Conservation (phyloP, 495 filamentous ascomycete genomes). For the Cairneyella variabilis region DNA sequence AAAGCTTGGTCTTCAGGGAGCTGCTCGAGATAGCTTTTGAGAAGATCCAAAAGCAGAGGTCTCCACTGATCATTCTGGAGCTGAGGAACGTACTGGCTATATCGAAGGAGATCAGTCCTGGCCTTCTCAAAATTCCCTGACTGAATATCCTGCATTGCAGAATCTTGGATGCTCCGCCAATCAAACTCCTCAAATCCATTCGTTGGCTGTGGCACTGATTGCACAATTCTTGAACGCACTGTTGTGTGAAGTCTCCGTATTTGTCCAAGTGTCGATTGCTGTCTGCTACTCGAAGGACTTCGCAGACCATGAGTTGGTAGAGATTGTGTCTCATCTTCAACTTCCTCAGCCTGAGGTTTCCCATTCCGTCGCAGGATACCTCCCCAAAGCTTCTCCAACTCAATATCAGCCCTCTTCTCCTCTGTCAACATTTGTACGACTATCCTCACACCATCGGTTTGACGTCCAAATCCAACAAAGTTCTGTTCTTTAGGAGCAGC, state of each 20-base stretch:
- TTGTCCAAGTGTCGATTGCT: slow-evolving; percentile 3
- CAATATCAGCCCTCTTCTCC: slow-evolving; percentile 75
- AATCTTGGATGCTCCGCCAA: slow-evolving; percentile 5
- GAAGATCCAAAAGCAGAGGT: slow-evolving; percentile 18
- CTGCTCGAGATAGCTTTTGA: slow-evolving; percentile 35
- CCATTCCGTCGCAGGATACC: slow-evolving; percentile 16
- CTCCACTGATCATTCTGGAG: slow-evolving; percentile 14
- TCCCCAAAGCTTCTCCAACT: slow-evolving; percentile 77
- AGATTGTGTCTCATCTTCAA: not conserved
- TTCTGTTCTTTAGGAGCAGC: slow-evolving; percentile 35
- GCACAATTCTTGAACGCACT: not conserved
- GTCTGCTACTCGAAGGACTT: not conserved
- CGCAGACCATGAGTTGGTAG: not conserved
- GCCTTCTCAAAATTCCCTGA: slow-evolving; percentile 14
- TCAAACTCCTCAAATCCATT: slow-evolving; percentile 9
- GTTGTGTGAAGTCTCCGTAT: slow-evolving; percentile 18
- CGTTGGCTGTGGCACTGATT: not conserved
- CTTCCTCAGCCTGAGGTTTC: slow-evolving; percentile 2
- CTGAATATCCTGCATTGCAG: not conserved
- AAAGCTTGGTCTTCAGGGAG: slow-evolving; percentile 30
- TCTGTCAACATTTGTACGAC: slow-evolving; percentile 91
- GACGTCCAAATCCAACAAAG: slow-evolving; percentile 73
- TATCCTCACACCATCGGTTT: slow-evolving; percentile 54
- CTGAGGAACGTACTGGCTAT: slow-evolving; percentile 2
- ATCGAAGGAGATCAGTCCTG: slow-evolving; percentile 1